These are phyloP conservation scores for Trichomonas vaginalis DNA, from an alignment of 208 protist genomes.

Conservation along the genomic window DNA sequence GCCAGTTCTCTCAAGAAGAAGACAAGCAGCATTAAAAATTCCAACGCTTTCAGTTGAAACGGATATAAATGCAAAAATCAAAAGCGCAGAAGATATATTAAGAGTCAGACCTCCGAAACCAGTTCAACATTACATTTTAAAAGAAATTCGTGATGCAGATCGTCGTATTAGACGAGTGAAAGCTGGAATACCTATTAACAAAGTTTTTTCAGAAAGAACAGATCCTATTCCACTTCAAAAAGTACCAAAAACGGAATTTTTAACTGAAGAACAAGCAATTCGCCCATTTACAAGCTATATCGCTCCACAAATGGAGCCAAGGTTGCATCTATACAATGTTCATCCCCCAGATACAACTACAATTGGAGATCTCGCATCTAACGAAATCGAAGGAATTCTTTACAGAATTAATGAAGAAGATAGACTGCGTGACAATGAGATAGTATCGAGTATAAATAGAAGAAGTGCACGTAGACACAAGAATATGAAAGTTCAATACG, in stretches of 20 bases:
- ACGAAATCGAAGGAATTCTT: neutral
- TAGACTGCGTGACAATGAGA: neutral
- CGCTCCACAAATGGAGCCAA: neutral
- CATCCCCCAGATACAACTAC: neutral
- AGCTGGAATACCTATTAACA: neutral
- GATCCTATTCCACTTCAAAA: neutral
- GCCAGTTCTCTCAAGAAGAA: neutral
- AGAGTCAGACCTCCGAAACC: neutral
- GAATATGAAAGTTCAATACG: neutral
- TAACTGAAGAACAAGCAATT: neutral
- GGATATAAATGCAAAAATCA: neutral
- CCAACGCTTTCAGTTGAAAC: neutral
- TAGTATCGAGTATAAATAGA: neutral
- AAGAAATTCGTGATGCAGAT: neutral
- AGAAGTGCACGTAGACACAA: neutral
- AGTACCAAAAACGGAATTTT: neutral
- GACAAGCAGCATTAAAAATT: neutral
- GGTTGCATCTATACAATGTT: neutral
- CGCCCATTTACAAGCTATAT: neutral
- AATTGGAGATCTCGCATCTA: neutral
- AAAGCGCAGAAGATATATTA: neutral
- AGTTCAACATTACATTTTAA: neutral
- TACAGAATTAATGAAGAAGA: neutral
- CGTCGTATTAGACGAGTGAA: neutral
- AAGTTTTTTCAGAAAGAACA: neutral